Evolutionary conservation across 106 monocot genomes (phyloP).

Genomic region (Cymbidium sinense): DNA sequence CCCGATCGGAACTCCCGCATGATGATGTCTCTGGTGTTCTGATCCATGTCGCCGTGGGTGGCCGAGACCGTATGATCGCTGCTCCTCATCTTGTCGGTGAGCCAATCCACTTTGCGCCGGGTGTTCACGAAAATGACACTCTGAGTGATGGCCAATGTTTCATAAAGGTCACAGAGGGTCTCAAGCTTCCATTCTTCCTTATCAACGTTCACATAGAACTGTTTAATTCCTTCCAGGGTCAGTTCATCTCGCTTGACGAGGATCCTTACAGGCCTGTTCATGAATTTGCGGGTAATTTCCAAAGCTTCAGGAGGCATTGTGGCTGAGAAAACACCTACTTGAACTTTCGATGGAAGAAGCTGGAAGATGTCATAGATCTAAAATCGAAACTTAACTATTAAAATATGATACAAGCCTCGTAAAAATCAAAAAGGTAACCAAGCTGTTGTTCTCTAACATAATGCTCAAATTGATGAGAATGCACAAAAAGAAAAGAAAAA

Average conservation of each 20-base stretch:
- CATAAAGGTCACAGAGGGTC: conserved; percentile 23
- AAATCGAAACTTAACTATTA: neutral
- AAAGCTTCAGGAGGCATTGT: conserved; percentile 27
- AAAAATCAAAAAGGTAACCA: no score
- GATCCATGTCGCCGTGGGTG: conserved; percentile 29
- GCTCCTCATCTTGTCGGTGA: conserved; percentile 41
- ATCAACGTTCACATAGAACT: conserved; percentile 18
- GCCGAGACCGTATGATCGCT: conserved; percentile 38
- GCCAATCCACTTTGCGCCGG: conserved; percentile 43
- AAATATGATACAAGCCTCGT: no score
- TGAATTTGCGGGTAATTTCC: conserved; percentile 45
- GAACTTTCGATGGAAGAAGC: conserved; percentile 37
- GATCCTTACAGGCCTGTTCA: conserved; percentile 45
- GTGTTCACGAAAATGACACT: conserved; percentile 49
- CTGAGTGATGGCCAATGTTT: conserved; percentile 44
- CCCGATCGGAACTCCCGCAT: conserved; percentile 35
- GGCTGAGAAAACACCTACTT: conserved; percentile 49
- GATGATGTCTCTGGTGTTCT: conserved; percentile 29
- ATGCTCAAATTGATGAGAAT: no score
- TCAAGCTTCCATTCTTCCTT: conserved; percentile 22
- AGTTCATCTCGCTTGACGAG: conserved; percentile 49
- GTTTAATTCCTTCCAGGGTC: conserved; percentile 40
- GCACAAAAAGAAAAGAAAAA: no score
- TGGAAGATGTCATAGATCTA: conserved; percentile 53
- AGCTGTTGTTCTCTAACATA: no score